Evolutionary conservation across 768 basidiomycete species (phyloP), one percentile per base, ranked within the genome.

Genomic region (Leccinum rimulosum): DNA sequence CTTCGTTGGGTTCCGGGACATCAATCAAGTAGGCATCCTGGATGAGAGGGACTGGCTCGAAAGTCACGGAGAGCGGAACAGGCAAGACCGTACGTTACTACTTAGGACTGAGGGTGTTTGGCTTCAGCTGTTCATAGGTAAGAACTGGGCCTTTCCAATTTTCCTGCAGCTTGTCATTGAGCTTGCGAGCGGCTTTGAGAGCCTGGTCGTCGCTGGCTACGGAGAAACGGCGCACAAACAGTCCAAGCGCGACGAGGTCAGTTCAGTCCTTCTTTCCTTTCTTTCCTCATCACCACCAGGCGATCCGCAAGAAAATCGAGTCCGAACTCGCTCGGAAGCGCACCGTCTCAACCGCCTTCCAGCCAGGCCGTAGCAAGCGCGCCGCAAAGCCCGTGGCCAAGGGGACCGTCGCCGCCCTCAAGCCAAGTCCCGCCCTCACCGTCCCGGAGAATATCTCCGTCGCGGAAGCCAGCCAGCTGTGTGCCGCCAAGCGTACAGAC

Each of bases 241-340:
- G 76, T 87, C 84, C 59, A 91, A 87, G 76, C 81, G 87, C 72
- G 95, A 96, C 74, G 95, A 97, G 87, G 95, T 95, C 62, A 66
- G 84, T 77, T 57, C 10, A 19, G 6, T 59, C 53, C 28, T 45
- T 5, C 0, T 22, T 4, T 25, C n/a, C 19, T 33, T 59, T 57
- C 63, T 62, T 35, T 14, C 19, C 65, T 75, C 1, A 67, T 40
- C 28, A 25, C 36, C 28, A 7, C 28, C 28, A 99, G 96, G 95
- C 96, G 17, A 93, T 99, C 68, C 89, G 97, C 69, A 98, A 95
- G 82, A 98, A 94, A 80, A 98, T 98, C 58, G 96, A 98, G 72
- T 87, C 85, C 48, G 95, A 98, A 70, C 85, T 99, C 59, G 85
- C 94, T 49, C 86, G 96, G 54, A 98, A 98, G 76, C 89, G 97